phyloP scores from a whole-genome alignment of 352 stramenopile genomes.

The Phytophthora uliginosa region DNA sequence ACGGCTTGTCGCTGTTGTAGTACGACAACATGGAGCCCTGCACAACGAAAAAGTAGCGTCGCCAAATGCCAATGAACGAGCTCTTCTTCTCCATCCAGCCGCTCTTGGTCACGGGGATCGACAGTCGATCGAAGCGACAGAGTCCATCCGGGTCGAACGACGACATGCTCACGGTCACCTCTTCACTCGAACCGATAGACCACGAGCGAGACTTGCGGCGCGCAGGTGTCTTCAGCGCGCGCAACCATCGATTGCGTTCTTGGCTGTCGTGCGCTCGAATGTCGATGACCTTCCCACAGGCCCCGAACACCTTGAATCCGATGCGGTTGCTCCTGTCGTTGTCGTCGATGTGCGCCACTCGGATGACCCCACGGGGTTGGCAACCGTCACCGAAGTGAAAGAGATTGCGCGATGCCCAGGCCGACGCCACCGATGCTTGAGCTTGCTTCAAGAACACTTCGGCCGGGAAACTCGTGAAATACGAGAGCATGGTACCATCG shows the following conservation, averaged over 20 bases:
- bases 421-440: constrained; percentile 30
- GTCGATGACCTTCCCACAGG: constrained; percentile 74
- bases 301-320: constrained; percentile 79
- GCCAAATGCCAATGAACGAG: constrained; percentile 69
- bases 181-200: constrained; percentile 58
- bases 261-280: constrained; percentile 72
- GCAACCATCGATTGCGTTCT: constrained; percentile 77
- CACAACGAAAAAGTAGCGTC: constrained; percentile 81
- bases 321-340: constrained; percentile 54
- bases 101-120: constrained; percentile 65
- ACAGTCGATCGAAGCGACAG: constrained; percentile 69
- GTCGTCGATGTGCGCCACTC: constrained; percentile 80
- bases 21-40: constrained; percentile 81
- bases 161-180: constrained; percentile 64
- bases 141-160: constrained; percentile 66
- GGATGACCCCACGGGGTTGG: constrained; percentile 70
- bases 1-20: constrained; percentile 80
- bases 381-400: constrained; percentile 65
- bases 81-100: constrained; percentile 78
- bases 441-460: constrained; percentile 81
- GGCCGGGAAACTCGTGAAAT: constrained; percentile 77
- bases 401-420: constrained; percentile 37
- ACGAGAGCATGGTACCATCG: constrained; percentile 72
- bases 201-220: constrained; percentile 72
- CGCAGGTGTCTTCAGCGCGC: constrained; percentile 68